Evolutionary conservation across 768 basidiomycete genomes (phyloP).

Genomic region (Paxillus rubicundulus): DNA sequence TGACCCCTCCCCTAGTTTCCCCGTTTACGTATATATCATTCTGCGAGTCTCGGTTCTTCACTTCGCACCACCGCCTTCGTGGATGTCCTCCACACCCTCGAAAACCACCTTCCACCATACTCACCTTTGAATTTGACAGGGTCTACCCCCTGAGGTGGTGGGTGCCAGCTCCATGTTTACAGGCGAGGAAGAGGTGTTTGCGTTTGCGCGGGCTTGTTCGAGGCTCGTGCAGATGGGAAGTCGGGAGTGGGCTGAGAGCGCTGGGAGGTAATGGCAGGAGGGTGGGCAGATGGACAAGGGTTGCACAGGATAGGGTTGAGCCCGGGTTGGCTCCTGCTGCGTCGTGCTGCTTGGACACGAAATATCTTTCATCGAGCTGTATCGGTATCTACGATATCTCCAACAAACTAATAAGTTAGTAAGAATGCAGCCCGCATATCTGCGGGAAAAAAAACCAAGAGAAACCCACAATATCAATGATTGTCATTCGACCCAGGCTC

Average conservation of each 20-base stretch:
- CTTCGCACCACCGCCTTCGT: not conserved
- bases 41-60: not conserved
- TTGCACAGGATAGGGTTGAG: no score
- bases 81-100: no score
- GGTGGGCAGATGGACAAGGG: not conserved
- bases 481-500: conserved; percentile 10
- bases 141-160: conserved; percentile 71
- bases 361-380: not conserved
- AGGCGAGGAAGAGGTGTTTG: conserved; percentile 96
- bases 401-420: no score
- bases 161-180: conserved; percentile 88
- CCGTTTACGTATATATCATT: not conserved
- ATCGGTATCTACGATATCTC: not conserved
- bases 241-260: conserved; percentile 71
- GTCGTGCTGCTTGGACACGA: not conserved
- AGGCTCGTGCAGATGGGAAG: conserved; percentile 89
- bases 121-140: conserved; percentile 43
- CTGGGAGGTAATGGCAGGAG: conserved; percentile 21
- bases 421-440: no score
- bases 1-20: no score
- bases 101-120: not conserved
- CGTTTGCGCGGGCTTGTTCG: conserved; percentile 92
- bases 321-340: no score
- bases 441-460: no score
- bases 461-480: no score